phyloP scores from a whole-genome alignment of 176 grass and related monocot species.

The Oryza nivara region DNA sequence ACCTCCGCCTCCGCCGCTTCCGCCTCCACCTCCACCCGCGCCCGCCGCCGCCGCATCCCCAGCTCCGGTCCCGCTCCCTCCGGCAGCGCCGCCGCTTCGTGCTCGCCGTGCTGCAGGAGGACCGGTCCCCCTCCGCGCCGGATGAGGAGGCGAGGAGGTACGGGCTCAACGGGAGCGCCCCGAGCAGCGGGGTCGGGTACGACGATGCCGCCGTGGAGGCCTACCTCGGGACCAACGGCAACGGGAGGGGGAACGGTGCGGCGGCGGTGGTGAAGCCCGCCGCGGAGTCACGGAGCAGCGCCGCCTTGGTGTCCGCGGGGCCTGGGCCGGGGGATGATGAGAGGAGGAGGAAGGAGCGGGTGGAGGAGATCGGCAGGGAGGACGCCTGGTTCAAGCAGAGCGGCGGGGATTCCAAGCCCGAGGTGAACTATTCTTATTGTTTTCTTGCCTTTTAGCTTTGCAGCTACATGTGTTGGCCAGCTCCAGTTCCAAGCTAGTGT shows the following conservation, averaged over 20 bases:
- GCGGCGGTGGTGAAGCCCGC: slow-evolving; percentile 15
- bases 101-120: slow-evolving; percentile 38
- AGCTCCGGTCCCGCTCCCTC: not conserved
- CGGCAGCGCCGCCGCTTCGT: not conserved
- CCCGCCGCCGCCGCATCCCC: not conserved
- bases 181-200: slow-evolving; percentile 43
- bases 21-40: slow-evolving; percentile 6
- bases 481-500: not conserved
- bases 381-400: slow-evolving; percentile 88
- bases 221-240: slow-evolving; percentile 44
- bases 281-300: not conserved
- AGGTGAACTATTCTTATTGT: slow-evolving; percentile 46
- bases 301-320: not conserved
- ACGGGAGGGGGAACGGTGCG: slow-evolving; percentile 19
- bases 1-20: slow-evolving; percentile 41
- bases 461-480: slow-evolving; percentile 6
- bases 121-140: not conserved
- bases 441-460: not conserved
- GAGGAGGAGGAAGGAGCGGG: slow-evolving; percentile 71
- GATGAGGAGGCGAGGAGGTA: slow-evolving; percentile 43
- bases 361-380: slow-evolving; percentile 88
- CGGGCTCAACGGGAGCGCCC: slow-evolving; percentile 57
- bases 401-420: slow-evolving; percentile 37
- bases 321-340: slow-evolving; percentile 44
- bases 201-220: slow-evolving; percentile 47